Conservation (phyloP, 805 yeast genomes). For the Allodekkera sacchari region DNA sequence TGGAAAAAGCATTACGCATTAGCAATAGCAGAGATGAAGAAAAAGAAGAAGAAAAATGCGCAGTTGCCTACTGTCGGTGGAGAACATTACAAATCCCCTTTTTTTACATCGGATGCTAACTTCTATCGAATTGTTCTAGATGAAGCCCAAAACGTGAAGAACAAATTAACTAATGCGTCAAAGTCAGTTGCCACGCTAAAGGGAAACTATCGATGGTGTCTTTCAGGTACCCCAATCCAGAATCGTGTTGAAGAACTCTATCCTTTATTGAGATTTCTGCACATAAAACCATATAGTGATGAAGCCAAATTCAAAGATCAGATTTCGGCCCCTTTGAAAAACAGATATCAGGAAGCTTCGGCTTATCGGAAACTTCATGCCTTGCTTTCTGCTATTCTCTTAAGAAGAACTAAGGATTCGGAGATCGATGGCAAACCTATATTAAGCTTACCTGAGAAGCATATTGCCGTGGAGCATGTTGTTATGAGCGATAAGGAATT, state of each 20-base stretch:
- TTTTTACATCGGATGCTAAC: conserved; percentile 39
- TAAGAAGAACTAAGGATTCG: conserved; percentile 68
- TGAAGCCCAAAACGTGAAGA: conserved; percentile 50
- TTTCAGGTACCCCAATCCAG: conserved; percentile 56
- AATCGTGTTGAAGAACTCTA: conserved; percentile 45
- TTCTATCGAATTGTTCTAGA: conserved; percentile 48
- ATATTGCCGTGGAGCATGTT: conserved; percentile 37
- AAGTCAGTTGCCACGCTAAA: conserved; percentile 35
- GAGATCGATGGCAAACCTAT: conserved; percentile 74
- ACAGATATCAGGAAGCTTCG: conserved; percentile 17
- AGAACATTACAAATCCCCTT: conserved; percentile 51
- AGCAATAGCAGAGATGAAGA: conserved; percentile 26
- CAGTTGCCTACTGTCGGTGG: conserved; percentile 32
- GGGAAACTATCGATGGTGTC: conserved; percentile 36
- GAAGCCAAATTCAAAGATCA: conserved; percentile 46
- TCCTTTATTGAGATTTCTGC: conserved; percentile 42
- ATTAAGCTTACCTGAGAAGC: conserved; percentile 58
- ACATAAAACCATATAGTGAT: conserved; percentile 56
- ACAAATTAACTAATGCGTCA: conserved; percentile 39
- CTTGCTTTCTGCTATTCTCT: conserved; percentile 60
- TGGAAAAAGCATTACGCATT: conserved; percentile 52
- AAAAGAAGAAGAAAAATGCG: conserved; percentile 16
- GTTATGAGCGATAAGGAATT: conserved; percentile 47
- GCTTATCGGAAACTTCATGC: conserved; percentile 59
- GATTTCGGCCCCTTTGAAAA: conserved; percentile 48